Conservation (phyloP, 2,329 filamentous ascomycete species). For the Tolypocladium album region DNA sequence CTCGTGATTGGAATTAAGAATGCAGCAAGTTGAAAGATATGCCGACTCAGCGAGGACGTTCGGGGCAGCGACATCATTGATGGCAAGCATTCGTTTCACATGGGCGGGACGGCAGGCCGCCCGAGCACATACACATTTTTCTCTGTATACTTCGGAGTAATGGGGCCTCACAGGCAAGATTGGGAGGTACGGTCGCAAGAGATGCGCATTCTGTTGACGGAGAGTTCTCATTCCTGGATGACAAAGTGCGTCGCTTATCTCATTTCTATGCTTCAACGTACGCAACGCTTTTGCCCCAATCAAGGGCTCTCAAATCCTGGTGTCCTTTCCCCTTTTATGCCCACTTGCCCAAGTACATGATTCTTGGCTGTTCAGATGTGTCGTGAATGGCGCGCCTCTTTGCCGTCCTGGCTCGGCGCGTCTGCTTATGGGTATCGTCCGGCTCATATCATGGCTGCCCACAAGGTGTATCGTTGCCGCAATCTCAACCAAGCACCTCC, state of each 20-base stretch:
- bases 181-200: background rate
- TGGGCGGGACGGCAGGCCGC: background rate
- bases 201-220: background rate
- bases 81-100: background rate
- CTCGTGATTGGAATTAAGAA: constrained; percentile 45
- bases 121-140: background rate
- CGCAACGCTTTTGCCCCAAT: background rate
- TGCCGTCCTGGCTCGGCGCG: background rate
- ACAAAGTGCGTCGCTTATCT: background rate
- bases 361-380: background rate
- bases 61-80: background rate
- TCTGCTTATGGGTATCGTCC: background rate
- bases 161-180: background rate
- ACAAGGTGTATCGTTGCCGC: background rate
- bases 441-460: background rate
- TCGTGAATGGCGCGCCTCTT: background rate
- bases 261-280: background rate
- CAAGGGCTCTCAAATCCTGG: background rate
- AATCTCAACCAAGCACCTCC: background rate
- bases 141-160: background rate
- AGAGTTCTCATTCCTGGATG: background rate
- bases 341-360: background rate
- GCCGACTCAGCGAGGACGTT: background rate
- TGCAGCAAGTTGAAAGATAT: constrained; percentile 3
- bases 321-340: background rate